These are phyloP conservation scores for Cryptococcus wingfieldii DNA, from an alignment of 1,284 basidiomycete genomes.

Conservation along the genomic window DNA sequence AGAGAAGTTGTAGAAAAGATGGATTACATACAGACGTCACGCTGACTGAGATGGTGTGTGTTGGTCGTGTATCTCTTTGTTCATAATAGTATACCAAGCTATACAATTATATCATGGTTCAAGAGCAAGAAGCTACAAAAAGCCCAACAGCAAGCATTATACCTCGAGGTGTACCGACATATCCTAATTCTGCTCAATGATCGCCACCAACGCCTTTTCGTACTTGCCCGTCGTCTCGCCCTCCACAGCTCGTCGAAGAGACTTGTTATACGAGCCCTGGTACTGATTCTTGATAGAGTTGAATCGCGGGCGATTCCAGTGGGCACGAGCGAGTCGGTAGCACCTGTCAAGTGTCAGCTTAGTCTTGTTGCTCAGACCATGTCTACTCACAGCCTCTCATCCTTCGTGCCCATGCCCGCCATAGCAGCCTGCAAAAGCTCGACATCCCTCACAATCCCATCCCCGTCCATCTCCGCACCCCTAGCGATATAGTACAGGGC, in stretches of 20 bases:
- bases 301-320: slow-evolving; percentile 48
- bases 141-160: too few relatives aligned
- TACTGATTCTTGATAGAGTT: slow-evolving; percentile 46
- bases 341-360: slow-evolving; percentile 18
- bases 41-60: too few relatives aligned
- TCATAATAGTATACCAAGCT: too few relatives aligned
- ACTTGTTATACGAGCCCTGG: slow-evolving; percentile 34
- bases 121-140: too few relatives aligned
- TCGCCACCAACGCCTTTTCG: slow-evolving; percentile 34
- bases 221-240: slow-evolving; percentile 49
- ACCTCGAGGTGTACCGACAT: too few relatives aligned
- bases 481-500: slow-evolving; percentile 42
- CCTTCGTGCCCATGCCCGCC: slow-evolving; percentile 48
- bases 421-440: slow-evolving; percentile 43
- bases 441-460: slow-evolving; percentile 44
- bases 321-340: slow-evolving; percentile 44
- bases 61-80: too few relatives aligned
- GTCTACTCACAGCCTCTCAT: slow-evolving; percentile 44
- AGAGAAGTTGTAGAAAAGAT: neutral
- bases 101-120: too few relatives aligned
- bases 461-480: slow-evolving; percentile 42
- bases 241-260: slow-evolving; percentile 38
- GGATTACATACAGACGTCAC: too few relatives aligned
- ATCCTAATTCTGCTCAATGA: slow-evolving; percentile 32
- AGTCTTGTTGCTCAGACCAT: neutral